Base-by-base conservation (phyloP, 495 filamentous ascomycete species). In the Hyaloscypha bicolor region DNA sequence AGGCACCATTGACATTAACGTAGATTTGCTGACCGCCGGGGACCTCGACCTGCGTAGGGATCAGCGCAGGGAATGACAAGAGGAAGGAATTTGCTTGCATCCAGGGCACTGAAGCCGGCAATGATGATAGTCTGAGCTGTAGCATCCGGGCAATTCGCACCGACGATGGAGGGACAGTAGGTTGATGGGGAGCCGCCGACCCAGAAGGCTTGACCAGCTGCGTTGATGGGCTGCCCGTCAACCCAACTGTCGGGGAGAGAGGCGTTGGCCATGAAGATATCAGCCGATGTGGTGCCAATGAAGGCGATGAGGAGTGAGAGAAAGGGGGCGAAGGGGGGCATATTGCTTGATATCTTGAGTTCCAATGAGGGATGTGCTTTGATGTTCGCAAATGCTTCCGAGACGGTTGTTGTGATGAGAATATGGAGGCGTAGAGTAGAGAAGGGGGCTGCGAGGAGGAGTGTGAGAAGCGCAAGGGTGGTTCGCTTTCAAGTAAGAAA, bases 21-120 rank as follows among this genome's bases (percentile, higher is more conserved):
- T 90, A 93, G 76, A 87, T 81, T 66, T 79, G 77, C 70, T 91
- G 89, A 22, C 90, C 90, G 55, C 88, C 89, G n/a, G 90, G 88
- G 22, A 92, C 89, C 65, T 80, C 72, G 64, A 86, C 84, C 70
- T 82, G 16, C 4, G 35, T 21, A 5, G 53, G 37, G 21, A 29
- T 30, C 1, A 48, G 6, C 31, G 31, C 51, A 11, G 42, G 4
- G 14, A 48, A 32, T 32, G 53, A 16, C 57, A 35, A 48, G 6
- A 45, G 35, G 11, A 60, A 33, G 56, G 21, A 55, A 3, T 29
- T 31, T 8, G 37, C 65, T 22, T 65, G 62, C 61, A 9, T 29
- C 29, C 19, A 72, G n/a, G 3, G 56, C 37, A 56, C 6, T n/a
- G 29, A 67, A 42, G 30, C 60, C 66, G 53, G 64, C 60, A 32